Evolutionary conservation across 108 stramenopile genomes (phyloP).

Genomic region (Skeletonema tropicum): DNA sequence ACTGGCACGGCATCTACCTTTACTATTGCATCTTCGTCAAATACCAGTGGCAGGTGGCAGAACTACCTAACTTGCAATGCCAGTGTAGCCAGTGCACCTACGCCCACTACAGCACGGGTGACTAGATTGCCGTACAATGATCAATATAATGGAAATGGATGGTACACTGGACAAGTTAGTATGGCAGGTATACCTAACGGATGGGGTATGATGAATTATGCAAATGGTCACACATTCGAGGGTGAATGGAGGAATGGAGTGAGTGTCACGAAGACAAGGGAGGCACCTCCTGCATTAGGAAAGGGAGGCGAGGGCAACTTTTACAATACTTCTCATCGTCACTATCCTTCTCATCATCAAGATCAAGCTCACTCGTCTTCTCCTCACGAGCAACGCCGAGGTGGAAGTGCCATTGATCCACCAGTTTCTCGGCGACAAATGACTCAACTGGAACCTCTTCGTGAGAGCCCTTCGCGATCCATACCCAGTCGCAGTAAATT

Average conservation of each 20-base stretch:
- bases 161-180: slow-evolving; percentile 46
- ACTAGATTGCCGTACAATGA: slow-evolving; percentile 54
- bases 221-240: slow-evolving; percentile 31
- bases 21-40: slow-evolving; percentile 32
- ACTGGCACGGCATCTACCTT: slow-evolving; percentile 46
- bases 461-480: neutral
- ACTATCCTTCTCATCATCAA: neutral
- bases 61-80: slow-evolving; percentile 12
- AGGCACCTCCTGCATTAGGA: slow-evolving; percentile 6
- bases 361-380: neutral
- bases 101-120: slow-evolving; percentile 18
- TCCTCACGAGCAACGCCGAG: neutral
- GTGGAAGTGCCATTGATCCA: neutral
- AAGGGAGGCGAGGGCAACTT: neutral
- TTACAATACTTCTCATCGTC: slow-evolving; percentile 12
- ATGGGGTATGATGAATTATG: slow-evolving; percentile 43
- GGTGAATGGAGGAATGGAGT: slow-evolving; percentile 39
- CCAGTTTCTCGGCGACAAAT: neutral
- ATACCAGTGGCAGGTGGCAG: slow-evolving; percentile 26
- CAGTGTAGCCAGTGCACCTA: neutral
- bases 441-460: slow-evolving; percentile 7
- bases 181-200: slow-evolving; percentile 38
- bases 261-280: slow-evolving; percentile 6
- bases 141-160: slow-evolving; percentile 30
- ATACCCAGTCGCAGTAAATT: neutral